Evolutionary conservation across 2,329 filamentous ascomycete genomes (phyloP).

Genomic region (Colletotrichum australisinense): DNA sequence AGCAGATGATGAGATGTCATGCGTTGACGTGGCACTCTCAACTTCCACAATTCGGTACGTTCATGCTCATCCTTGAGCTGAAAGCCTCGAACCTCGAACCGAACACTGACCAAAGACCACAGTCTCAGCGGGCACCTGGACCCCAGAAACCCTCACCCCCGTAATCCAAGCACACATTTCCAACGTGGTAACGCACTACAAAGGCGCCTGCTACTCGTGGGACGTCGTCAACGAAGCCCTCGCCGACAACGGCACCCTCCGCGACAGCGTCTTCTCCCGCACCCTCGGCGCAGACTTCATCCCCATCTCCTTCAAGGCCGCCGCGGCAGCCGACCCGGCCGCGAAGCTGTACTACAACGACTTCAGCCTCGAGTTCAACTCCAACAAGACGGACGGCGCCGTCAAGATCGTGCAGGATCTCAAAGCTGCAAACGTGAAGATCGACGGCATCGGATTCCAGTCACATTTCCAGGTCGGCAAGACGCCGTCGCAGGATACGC

Average conservation of each 20-base stretch:
- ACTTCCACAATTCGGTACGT: slow-evolving; percentile 57
- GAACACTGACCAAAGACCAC: slow-evolving; percentile 65
- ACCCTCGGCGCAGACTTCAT: slow-evolving; percentile 65
- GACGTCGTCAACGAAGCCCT: slow-evolving; percentile 66
- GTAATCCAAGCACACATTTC: slow-evolving; percentile 64
- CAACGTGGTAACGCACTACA: slow-evolving; percentile 55
- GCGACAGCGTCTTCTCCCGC: slow-evolving; percentile 60
- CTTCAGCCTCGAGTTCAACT: slow-evolving; percentile 54
- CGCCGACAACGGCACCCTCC: slow-evolving; percentile 63
- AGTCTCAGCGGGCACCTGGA: slow-evolving; percentile 69
- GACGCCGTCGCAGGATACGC: slow-evolving; percentile 54
- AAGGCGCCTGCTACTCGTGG: slow-evolving; percentile 60
- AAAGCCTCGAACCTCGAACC: slow-evolving; percentile 63
- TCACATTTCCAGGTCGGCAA: slow-evolving; percentile 61
- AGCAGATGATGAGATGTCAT: slow-evolving; percentile 68
- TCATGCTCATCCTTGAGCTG: background rate
- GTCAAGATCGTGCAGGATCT: slow-evolving; percentile 71
- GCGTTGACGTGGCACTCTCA: slow-evolving; percentile 74
- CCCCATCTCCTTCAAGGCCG: slow-evolving; percentile 61
- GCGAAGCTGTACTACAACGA: slow-evolving; percentile 72
- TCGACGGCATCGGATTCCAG: slow-evolving; percentile 72
- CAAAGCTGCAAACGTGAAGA: slow-evolving; percentile 69
- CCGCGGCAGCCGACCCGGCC: slow-evolving; percentile 57
- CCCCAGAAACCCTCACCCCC: slow-evolving; percentile 51
- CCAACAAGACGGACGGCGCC: slow-evolving; percentile 54